These are phyloP conservation scores for Geosmithia morbida DNA, from an alignment of 2,329 filamentous ascomycete species.

Conservation along the genomic window DNA sequence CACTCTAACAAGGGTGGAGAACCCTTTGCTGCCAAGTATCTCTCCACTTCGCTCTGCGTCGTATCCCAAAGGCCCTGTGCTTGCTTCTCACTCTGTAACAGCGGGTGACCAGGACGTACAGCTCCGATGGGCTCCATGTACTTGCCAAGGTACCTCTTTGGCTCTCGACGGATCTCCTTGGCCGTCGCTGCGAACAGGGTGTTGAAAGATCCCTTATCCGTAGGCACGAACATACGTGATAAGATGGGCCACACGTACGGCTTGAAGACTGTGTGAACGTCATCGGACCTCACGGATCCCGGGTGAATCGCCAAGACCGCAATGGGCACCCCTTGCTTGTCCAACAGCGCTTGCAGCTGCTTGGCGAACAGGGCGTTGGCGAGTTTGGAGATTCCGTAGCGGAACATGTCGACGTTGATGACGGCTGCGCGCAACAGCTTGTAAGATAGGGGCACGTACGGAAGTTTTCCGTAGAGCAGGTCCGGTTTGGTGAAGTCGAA, in stretches of 20 bases:
- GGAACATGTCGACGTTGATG: constrained; percentile 9
- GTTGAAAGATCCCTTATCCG: constrained; percentile 6
- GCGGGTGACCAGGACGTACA: constrained; percentile 3
- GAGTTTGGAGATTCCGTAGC: constrained; percentile 10
- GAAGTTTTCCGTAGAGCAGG: constrained; percentile 3
- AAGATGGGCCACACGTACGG: background rate
- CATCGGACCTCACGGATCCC: constrained; percentile 5
- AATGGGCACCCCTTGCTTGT: constrained; percentile 5
- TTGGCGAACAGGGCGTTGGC: constrained; percentile 8
- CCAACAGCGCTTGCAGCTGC: constrained; percentile 8
- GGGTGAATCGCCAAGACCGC: constrained; percentile 7
- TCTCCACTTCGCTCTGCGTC: constrained; percentile 6
- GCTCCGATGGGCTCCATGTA: constrained; percentile 7
- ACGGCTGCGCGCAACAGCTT: constrained; percentile 2
- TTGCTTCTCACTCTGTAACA: constrained; percentile 4
- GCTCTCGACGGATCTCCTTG: constrained; percentile 2
- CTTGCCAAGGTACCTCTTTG: constrained; percentile 5
- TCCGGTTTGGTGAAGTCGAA: constrained; percentile 7
- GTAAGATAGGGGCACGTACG: constrained; percentile 6
- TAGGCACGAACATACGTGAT: constrained; percentile 1
- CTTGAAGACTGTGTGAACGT: constrained; percentile 2
- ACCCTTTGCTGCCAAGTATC: constrained; percentile 1
- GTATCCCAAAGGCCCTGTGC: constrained; percentile 6
- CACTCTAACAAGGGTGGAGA: background rate
- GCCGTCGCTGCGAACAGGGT: constrained; percentile 8